Conservation (phyloP, 2,329 filamentous ascomycete species). For the Didymella keratinophila region DNA sequence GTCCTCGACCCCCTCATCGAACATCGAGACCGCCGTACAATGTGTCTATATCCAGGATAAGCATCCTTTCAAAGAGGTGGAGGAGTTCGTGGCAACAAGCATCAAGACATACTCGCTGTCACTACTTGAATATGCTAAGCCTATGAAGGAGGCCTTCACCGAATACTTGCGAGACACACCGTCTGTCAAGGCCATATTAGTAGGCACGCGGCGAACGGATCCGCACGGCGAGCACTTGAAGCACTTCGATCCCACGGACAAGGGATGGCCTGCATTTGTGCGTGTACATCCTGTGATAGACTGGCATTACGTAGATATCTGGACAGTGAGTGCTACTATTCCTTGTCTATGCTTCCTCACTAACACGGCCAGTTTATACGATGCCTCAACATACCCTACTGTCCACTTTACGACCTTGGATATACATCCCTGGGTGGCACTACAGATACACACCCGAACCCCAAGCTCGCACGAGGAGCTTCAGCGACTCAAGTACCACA, state of each 20-base stretch:
- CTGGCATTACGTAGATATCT: slow-evolving; percentile 96
- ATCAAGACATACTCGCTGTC: slow-evolving; percentile 75
- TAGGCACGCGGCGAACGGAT: slow-evolving; percentile 89
- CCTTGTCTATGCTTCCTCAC: not conserved
- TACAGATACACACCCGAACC: slow-evolving; percentile 89
- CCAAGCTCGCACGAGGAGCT: slow-evolving; percentile 57
- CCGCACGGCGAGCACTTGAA: slow-evolving; percentile 82
- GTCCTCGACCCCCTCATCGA: slow-evolving; percentile 30
- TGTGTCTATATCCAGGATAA: slow-evolving; percentile 88
- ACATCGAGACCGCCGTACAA: slow-evolving; percentile 63
- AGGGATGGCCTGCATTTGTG: slow-evolving; percentile 91
- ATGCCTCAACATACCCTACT: slow-evolving; percentile 82
- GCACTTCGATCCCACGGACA: slow-evolving; percentile 87
- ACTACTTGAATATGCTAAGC: slow-evolving; percentile 74
- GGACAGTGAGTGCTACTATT: slow-evolving; percentile 74
- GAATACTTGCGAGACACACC: slow-evolving; percentile 74
- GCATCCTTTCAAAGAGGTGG: slow-evolving; percentile 85
- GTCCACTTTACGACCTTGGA: slow-evolving; percentile 83
- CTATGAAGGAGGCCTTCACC: slow-evolving; percentile 83
- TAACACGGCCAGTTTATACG: slow-evolving; percentile 71
- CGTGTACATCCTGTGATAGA: slow-evolving; percentile 94
- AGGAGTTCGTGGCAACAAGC: slow-evolving; percentile 78
- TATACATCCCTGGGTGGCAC: slow-evolving; percentile 94
- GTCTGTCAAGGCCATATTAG: slow-evolving; percentile 78
- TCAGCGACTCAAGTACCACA: slow-evolving; percentile 30